Percentiles rank a stretch among this genome's conserved stretches.
phyloP scores from a whole-genome alignment of 148 eudicot species.

The Rheum nobile region DNA sequence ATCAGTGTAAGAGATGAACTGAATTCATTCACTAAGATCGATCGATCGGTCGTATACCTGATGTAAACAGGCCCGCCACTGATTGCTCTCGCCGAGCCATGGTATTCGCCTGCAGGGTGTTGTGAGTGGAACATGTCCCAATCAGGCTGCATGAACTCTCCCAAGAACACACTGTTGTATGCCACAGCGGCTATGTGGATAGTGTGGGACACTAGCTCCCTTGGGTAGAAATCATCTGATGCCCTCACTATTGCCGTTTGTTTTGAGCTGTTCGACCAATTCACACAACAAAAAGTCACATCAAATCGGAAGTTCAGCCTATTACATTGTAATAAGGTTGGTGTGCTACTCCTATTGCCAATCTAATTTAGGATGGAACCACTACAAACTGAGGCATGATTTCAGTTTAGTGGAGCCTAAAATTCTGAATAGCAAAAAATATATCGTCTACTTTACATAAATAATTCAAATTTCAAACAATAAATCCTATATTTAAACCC shows the following conservation, averaged over 20 bases:
- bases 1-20: not conserved
- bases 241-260: constrained; percentile 84
- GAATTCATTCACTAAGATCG: not conserved
- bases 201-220: constrained; percentile 77
- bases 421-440: no score
- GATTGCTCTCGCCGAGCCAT: constrained; percentile 77
- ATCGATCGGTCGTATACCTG: constrained; percentile 24
- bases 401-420: no score
- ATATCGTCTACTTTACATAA: no score
- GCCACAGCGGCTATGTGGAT: constrained; percentile 87
- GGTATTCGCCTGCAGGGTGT: constrained; percentile 82
- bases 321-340: no score
- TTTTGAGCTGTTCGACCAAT: constrained; percentile 53
- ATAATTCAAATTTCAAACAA: no score
- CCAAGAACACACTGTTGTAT: constrained; percentile 77
- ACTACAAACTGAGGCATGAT: no score
- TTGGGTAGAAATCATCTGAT: constrained; percentile 85
- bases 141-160: constrained; percentile 87
- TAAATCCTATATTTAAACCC: no score
- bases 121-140: constrained; percentile 96
- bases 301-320: no score
- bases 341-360: no score
- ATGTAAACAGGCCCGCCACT: constrained; percentile 85
- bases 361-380: no score
- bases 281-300: no score